Base-by-base conservation (phyloP, 768 basidiomycete genomes). In the Pleurotus cornucopiae region DNA sequence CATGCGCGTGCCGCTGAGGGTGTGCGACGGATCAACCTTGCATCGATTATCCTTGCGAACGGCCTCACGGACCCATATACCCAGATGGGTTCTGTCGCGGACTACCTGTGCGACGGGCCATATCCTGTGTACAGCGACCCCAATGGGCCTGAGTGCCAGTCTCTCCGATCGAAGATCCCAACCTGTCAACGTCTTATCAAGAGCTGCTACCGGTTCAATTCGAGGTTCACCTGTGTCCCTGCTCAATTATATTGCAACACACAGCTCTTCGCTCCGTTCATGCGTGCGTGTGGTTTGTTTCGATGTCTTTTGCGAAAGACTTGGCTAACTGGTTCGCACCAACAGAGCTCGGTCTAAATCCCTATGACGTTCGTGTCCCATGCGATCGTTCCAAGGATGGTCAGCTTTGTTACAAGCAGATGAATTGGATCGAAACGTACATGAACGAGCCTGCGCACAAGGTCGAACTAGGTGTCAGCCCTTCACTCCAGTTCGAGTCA, bases 351-450 rank as follows among this genome's bases (percentile, higher is more conserved):
- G 89, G 89, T 2, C 67, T 87, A 48, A 98, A 98, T 71, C 85
- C 91, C 6, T 98, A 98, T 69, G 95, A 98, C 64, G 88, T 91
- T 3, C 85, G 93, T 59, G 73, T 69, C 55, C 77, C 73, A 59
- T 97, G 95, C 66, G 86, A 97, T 67, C 80, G 76, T 43, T 59
- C 75, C 43, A 81, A 80, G 63, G 88, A 94, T 58, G 88, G 86
- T 3, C 73, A 80, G 2, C 74, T 91, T 2, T 93, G 91, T 73
- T 93, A 91, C 68, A 75, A 68, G 57, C 78, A 96, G 72, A 85
- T 97, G 81, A 63, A 69, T 14, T 97, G 91, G 90, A 84, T 97
- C 65, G 95, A 97, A 62, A 80, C 76, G 0, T 98, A 86, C 81
- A 76, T 98, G 80, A 97, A 98, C 67, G 72, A 82, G 49, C 80